These are phyloP conservation scores for Panicum hallii DNA, from an alignment of 202 grass and related monocot genomes.

Conservation along the genomic window DNA sequence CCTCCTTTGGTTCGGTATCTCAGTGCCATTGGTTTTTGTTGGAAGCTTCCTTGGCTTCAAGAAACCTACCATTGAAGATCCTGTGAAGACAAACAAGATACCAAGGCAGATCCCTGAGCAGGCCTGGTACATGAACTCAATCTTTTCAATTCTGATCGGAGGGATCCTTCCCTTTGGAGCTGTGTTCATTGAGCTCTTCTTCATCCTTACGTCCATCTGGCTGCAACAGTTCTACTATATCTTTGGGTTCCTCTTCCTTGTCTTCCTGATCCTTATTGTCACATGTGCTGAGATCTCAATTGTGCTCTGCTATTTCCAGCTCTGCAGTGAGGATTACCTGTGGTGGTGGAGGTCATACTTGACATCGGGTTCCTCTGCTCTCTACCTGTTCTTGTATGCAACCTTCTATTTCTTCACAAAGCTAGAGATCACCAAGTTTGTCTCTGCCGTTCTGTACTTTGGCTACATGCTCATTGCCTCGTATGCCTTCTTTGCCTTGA, in stretches of 20 bases:
- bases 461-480: conserved; percentile 96
- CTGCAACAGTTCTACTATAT: conserved; percentile 97
- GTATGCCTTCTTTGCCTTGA: conserved; percentile 86
- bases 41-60: conserved; percentile 93
- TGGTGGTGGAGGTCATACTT: conserved; percentile 99
- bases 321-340: conserved; percentile 92
- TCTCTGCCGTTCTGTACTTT: conserved; percentile 84
- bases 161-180: conserved; percentile 94
- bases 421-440: conserved; percentile 88
- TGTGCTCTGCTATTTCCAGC: conserved; percentile 96
- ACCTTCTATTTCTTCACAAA: conserved; percentile 97
- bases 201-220: conserved; percentile 96
- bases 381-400: conserved; percentile 91
- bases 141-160: conserved; percentile 84
- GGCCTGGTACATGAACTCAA: conserved; percentile 96
- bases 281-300: conserved; percentile 97
- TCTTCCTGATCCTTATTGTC: conserved; percentile 87
- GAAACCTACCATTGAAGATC: conserved; percentile 80
- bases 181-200: conserved; percentile 92
- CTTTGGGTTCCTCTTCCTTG: conserved; percentile 95
- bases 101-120: conserved; percentile 92
- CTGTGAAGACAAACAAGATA: conserved; percentile 95
- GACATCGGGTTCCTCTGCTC: conserved; percentile 88
- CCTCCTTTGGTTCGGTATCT: conserved; percentile 96
- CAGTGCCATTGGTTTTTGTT: conserved; percentile 86